Evolutionary conservation across 1,284 basidiomycete species (phyloP), one percentile per base, ranked within the genome.

Genomic region (Ustilago curta): DNA sequence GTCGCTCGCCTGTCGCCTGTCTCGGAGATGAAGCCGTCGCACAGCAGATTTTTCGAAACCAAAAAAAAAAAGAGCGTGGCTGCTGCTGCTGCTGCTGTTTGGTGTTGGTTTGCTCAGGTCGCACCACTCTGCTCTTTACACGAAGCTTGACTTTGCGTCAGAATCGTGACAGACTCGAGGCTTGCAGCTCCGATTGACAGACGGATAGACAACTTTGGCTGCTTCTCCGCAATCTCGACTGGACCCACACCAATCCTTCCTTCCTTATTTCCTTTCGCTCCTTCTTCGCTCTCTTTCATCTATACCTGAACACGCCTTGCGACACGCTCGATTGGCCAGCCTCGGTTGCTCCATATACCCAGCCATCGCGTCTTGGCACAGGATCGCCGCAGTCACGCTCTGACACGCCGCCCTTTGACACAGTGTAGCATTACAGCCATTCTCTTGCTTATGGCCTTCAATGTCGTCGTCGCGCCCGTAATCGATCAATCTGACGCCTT

Each of bases 101-200:
- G n/a, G 27, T 32, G 53, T 55, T 54, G 52, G 40, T 44, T 27
- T 35, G 19, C 9, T 29, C 25, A 16, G 25, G 25, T 29, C 32
- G 7, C 3, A n/a, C 45, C 31, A 32, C n/a, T 25, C 11, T 40
- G 53, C 53, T 55, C 53, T 55, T 55, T 55, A 55, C 53, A 45
- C 53, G 48, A 32, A 31, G 27, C 19, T 45, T n/a, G 11, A 16
- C n/a, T 19, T 25, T 23, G 21, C 12, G 12, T 8, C 31, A 19
- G n/a, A n/a, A 32, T 50, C 49, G 49, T 51, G 49, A 51, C 49
- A 51, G 49, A 19, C 49, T 51, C 35, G 35, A 37, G n/a, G 23
- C 21, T 37, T 51, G 31, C 27, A 50, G 49, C 52, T 43, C 29
- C 52, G 40, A 47, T 47, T 37, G 35, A 37, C 27, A 4, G 27